Conservation (phyloP, 805 yeast species). For the Metschnikowia vanudenii region DNA sequence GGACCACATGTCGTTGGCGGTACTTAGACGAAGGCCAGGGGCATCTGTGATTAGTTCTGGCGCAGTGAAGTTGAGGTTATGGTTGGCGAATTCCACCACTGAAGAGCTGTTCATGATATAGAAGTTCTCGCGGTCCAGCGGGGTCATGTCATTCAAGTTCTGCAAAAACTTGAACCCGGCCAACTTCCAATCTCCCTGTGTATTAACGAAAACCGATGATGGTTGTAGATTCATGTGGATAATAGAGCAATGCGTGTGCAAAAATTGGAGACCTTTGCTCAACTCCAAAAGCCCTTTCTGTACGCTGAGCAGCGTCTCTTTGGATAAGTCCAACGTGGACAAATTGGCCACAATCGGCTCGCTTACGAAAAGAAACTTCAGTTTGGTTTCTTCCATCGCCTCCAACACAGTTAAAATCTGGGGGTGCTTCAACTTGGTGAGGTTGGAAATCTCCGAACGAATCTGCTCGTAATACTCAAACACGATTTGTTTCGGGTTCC, state of each 20-base stretch:
- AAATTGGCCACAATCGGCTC: conserved; percentile 69
- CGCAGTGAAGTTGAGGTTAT: conserved; percentile 72
- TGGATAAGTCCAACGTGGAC: conserved; percentile 31
- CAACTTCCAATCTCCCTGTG: conserved; percentile 91
- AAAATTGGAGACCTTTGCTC: conserved; percentile 73
- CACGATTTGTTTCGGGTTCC: conserved; percentile 48
- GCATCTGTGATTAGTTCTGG: conserved; percentile 75
- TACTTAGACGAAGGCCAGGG: conserved; percentile 49
- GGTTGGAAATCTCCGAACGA: conserved; percentile 62
- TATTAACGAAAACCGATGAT: conserved; percentile 68
- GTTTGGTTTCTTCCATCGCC: conserved; percentile 83
- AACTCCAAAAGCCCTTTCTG: conserved; percentile 83
- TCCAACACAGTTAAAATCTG: conserved; percentile 79
- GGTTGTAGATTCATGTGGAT: conserved; percentile 83
- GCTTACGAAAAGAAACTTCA: conserved; percentile 76
- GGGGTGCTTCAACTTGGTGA: conserved; percentile 87
- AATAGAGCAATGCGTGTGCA: conserved; percentile 72
- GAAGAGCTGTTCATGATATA: conserved; percentile 72
- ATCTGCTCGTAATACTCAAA: conserved; percentile 67
- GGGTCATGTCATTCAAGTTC: conserved; percentile 48
- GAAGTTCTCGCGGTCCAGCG: conserved; percentile 52
- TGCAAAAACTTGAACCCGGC: conserved; percentile 61
- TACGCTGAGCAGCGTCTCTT: conserved; percentile 65
- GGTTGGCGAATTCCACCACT: conserved; percentile 72
- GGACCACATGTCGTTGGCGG: conserved; percentile 79